Evolutionary conservation across 139 green algal species (phyloP).

Genomic region (Auxenochlorella pyrenoidosa): DNA sequence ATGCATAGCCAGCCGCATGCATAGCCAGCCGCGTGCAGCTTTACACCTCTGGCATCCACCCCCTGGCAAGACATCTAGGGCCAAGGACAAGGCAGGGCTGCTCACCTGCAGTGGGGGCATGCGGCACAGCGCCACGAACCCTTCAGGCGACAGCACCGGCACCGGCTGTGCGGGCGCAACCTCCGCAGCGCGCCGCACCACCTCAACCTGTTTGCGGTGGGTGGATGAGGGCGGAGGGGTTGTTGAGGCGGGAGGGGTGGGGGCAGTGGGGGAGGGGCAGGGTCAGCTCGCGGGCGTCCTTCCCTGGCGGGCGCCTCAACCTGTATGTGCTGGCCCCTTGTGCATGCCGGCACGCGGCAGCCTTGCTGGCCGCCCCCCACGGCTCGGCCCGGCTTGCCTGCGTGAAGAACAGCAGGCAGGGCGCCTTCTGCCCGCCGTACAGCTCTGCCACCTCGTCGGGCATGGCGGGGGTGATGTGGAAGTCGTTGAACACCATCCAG

Average conservation of each 20-base stretch:
- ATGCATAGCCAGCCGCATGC: no score
- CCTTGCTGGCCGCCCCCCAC: no score
- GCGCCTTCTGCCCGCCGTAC: slow-evolving; percentile 83
- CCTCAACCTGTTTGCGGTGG: slow-evolving; percentile 47
- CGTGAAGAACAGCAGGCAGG: slow-evolving; percentile 88
- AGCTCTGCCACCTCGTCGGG: slow-evolving; percentile 59
- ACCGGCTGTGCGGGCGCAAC: not conserved
- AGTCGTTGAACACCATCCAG: slow-evolving; percentile 96
- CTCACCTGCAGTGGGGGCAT: slow-evolving; percentile 60
- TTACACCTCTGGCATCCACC: not conserved
- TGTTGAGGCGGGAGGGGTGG: no score
- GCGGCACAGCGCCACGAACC: slow-evolving; percentile 71
- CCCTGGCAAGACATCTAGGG: not conserved
- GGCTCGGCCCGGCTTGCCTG: slow-evolving; percentile 40
- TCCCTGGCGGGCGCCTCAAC: no score
- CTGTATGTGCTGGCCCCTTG: no score
- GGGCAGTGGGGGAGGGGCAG: not conserved
- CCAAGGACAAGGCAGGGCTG: not conserved
- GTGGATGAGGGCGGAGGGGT: no score
- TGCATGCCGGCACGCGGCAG: no score
- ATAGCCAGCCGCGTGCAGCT: not conserved
- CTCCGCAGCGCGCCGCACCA: not conserved
- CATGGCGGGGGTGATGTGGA: slow-evolving; percentile 61
- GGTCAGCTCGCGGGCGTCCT: no score
- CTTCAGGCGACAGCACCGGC: slow-evolving; percentile 59